Evolutionary conservation across 2,329 filamentous ascomycete genomes (phyloP).

Genomic region (Biscogniauxia marginata): DNA sequence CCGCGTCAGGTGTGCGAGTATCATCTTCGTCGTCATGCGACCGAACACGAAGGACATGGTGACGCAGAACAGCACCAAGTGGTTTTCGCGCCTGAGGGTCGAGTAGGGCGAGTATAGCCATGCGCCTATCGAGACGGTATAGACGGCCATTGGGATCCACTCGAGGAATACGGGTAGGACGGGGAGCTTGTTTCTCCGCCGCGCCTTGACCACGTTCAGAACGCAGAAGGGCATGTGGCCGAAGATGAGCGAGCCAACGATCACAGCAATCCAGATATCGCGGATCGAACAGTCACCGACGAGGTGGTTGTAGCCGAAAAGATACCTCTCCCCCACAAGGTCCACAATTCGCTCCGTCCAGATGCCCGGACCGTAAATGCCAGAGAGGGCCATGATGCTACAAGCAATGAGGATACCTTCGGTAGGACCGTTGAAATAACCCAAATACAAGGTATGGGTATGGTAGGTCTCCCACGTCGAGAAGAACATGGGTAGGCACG

Average conservation of each 20-base stretch:
- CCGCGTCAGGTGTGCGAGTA: constrained; percentile 87
- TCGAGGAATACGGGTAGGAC: constrained; percentile 84
- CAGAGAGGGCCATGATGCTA: constrained; percentile 79
- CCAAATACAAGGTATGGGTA: constrained; percentile 93
- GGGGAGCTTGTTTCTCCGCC: constrained; percentile 69
- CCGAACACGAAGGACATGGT: constrained; percentile 98
- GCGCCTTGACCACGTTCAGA: constrained; percentile 76
- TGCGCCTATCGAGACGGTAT: constrained; percentile 68
- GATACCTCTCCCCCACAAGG: constrained; percentile 59
- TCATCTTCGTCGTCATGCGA: constrained; percentile 98
- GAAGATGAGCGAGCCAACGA: constrained; percentile 63
- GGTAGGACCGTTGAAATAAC: constrained; percentile 95
- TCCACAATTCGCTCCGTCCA: constrained; percentile 76
- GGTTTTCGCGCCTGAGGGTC: constrained; percentile 76
- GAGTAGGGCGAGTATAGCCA: constrained; percentile 94
- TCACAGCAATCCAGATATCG: constrained; percentile 81
- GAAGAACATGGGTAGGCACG: constrained; percentile 97
- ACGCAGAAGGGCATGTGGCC: constrained; percentile 88
- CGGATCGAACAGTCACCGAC: constrained; percentile 74
- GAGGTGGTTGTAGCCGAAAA: constrained; percentile 52
- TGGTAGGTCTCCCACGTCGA: constrained; percentile 99
- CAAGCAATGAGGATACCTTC: constrained; percentile 92
- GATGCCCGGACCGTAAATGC: constrained; percentile 82
- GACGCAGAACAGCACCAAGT: constrained; percentile 86
- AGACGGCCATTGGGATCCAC: constrained; percentile 89